Conservation (phyloP, 192 early-diverging fungal genomes). For the Gamsiella multidivaricata region DNA sequence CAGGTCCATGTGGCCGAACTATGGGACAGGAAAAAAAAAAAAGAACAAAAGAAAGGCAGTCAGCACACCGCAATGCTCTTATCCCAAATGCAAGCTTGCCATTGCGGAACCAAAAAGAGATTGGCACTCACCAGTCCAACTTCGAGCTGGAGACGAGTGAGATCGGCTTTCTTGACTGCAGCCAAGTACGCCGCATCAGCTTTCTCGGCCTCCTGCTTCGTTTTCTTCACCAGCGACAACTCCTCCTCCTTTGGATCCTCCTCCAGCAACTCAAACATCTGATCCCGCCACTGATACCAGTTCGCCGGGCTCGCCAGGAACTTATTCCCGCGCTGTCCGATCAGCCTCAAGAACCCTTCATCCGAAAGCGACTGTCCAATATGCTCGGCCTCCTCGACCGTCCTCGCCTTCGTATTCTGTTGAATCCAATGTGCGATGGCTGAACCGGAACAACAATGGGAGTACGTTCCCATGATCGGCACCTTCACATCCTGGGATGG, state of each 20-base stretch:
- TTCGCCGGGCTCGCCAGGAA: constrained; percentile 70
- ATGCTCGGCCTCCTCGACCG: constrained; percentile 69
- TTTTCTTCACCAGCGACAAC: constrained; percentile 36
- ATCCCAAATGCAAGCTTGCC: too few relatives aligned
- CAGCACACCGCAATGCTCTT: background rate
- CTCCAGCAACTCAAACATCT: constrained; percentile 63
- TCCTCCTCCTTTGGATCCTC: constrained; percentile 52
- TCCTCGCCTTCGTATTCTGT: constrained; percentile 70
- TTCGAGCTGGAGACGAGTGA: constrained; percentile 75
- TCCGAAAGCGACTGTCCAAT: constrained; percentile 78
- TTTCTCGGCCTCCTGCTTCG: constrained; percentile 68
- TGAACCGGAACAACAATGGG: constrained; percentile 72
- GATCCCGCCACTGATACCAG: constrained; percentile 79
- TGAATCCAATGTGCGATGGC: constrained; percentile 79
- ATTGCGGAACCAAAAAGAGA: background rate
- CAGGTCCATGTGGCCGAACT: constrained; percentile 65
- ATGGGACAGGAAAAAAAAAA: background rate
- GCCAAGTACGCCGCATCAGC: constrained; percentile 74
- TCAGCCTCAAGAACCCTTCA: constrained; percentile 71
- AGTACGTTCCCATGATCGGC: constrained; percentile 73
- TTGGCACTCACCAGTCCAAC: constrained; percentile 66
- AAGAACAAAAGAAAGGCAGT: background rate
- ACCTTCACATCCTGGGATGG: constrained; percentile 73
- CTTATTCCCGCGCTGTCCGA: constrained; percentile 75
- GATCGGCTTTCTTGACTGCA: constrained; percentile 72